Evolutionary conservation across 2,329 filamentous ascomycete genomes (phyloP).

Genomic region (Metarhizium brunneum): DNA sequence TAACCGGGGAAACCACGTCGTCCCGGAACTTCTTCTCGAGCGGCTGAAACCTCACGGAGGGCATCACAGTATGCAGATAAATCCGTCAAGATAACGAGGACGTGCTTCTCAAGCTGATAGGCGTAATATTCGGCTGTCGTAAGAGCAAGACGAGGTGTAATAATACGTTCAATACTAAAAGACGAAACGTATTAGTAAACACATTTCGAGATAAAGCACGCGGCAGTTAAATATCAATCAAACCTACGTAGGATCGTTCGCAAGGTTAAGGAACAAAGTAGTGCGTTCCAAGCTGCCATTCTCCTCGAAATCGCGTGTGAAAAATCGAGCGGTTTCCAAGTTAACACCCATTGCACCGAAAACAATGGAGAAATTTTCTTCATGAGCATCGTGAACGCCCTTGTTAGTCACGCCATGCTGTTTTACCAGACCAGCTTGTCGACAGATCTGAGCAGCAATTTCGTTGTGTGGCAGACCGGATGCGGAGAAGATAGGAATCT

Average conservation of each 20-base stretch:
- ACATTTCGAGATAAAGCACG: background rate
- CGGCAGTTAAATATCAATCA: background rate
- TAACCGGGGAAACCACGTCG: conserved; percentile 99
- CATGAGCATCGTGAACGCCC: conserved; percentile 90
- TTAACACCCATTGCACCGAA: conserved; percentile 99
- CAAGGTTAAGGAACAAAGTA: conserved; percentile 97
- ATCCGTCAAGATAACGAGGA: conserved; percentile 96
- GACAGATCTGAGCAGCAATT: conserved; percentile 97
- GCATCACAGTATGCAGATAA: conserved; percentile 97
- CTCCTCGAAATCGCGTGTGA: conserved; percentile 97
- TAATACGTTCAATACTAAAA: conserved; percentile 92
- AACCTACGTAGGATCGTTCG: conserved; percentile 94
- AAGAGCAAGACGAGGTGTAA: conserved; percentile 93
- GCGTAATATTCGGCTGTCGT: conserved; percentile 99
- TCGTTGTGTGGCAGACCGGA: conserved; percentile 98
- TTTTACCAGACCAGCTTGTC: conserved; percentile 89
- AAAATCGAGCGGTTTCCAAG: conserved; percentile 97
- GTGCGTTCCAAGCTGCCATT: conserved; percentile 97
- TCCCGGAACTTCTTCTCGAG: conserved; percentile 96
- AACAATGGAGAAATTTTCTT: conserved; percentile 99
- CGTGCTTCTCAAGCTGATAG: conserved; percentile 99
- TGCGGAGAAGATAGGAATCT: conserved; percentile 99
- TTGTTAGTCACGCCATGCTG: conserved; percentile 73
- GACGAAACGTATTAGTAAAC: background rate
- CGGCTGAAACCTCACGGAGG: conserved; percentile 94